Percentiles rank a stretch among this genome's conserved stretches.
These are phyloP conservation scores for Aspergillus brasiliensis DNA, from an alignment of 2,329 filamentous ascomycete species.

Conservation along the genomic window DNA sequence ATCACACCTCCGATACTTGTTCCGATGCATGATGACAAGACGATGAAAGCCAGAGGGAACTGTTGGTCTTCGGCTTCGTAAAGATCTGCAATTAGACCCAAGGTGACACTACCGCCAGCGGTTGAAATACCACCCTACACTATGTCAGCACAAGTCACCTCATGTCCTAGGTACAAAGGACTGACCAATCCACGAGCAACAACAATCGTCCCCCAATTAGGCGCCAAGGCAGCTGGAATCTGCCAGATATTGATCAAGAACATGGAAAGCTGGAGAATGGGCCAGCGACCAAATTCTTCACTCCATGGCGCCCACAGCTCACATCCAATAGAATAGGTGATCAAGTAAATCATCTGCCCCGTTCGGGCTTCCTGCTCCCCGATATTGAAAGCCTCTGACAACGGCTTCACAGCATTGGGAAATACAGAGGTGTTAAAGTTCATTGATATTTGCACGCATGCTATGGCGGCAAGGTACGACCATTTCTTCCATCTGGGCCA, in stretches of 20 bases:
- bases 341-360: conserved; percentile 73
- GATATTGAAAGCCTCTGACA: conserved; percentile 65
- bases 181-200: conserved; percentile 60
- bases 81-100: conserved; percentile 62
- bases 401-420: conserved; percentile 65
- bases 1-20: conserved; percentile 54
- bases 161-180: neutral
- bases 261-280: conserved; percentile 69
- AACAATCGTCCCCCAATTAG: conserved; percentile 68
- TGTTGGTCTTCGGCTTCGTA: conserved; percentile 56
- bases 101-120: conserved; percentile 61
- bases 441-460: conserved; percentile 71
- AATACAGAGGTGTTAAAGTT: conserved; percentile 74
- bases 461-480: conserved; percentile 56
- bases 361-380: conserved; percentile 66
- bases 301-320: conserved; percentile 84
- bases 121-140: conserved; percentile 56
- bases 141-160: conserved; percentile 13
- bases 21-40: conserved; percentile 54
- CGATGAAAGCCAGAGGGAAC: conserved; percentile 58
- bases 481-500: conserved; percentile 47
- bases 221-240: conserved; percentile 66
- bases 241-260: conserved; percentile 75
- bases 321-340: conserved; percentile 77
- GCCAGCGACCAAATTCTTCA: conserved; percentile 75